phyloP scores from a whole-genome alignment of 441 rosid genomes.

The Kokia cookei region DNA sequence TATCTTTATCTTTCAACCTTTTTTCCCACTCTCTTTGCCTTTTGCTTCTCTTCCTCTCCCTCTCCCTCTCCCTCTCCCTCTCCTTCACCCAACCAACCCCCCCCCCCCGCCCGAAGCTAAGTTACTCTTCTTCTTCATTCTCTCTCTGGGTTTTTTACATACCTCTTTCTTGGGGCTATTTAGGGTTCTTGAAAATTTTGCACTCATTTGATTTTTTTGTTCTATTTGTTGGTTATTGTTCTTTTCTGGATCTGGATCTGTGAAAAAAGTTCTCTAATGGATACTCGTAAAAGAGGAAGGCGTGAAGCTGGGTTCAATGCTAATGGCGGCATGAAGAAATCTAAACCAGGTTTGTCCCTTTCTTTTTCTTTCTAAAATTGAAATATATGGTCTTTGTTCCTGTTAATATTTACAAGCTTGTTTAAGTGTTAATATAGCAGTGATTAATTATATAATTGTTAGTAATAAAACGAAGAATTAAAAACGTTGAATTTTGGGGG shows the following conservation, averaged over 20 bases:
- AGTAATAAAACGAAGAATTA: neutral
- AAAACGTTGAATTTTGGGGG: neutral
- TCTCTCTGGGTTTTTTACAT: neutral
- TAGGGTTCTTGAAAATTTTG: neutral
- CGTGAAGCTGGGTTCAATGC: slow-evolving; percentile 34
- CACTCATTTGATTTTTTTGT: neutral
- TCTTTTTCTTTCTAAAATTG: neutral
- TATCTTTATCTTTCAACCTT: neutral
- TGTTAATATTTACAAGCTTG: neutral
- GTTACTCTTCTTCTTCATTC: slow-evolving; percentile 10
- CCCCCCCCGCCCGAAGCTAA: slow-evolving; percentile 15
- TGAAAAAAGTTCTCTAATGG: slow-evolving; percentile 27
- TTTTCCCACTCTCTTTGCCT: neutral
- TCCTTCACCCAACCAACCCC: no score
- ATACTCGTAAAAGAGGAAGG: slow-evolving; percentile 66
- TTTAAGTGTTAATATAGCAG: neutral
- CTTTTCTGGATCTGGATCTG: slow-evolving; percentile 25
- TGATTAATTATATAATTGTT: neutral
- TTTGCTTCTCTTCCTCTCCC: no score
- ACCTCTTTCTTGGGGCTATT: neutral
- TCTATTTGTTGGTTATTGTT: neutral
- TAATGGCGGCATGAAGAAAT: slow-evolving; percentile 67
- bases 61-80: neutral
- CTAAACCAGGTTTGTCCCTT: slow-evolving; percentile 54
- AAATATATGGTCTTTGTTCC: neutral